A percentile compares a stretch with the other conserved stretches of the same genome.
Evolutionary conservation across 192 early-diverging fungal species (phyloP).

Genomic region (Coemansia sp.): DNA sequence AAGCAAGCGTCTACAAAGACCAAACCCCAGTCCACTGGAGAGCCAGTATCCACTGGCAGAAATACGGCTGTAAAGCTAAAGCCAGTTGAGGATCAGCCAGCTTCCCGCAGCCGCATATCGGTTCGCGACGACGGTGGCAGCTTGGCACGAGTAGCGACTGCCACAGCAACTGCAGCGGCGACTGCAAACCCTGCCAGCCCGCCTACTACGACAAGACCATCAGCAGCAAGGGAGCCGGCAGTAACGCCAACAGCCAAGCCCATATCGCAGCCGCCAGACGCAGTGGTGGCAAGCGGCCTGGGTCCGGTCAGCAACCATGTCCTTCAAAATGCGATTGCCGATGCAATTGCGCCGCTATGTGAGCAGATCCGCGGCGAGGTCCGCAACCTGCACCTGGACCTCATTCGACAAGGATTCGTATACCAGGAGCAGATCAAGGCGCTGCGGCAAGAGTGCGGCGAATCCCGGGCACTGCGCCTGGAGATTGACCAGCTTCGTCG

Average conservation of each 20-base stretch:
- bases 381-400: conserved; percentile 46
- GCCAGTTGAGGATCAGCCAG: no score
- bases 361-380: conserved; percentile 45
- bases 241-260: background rate
- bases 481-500: conserved; percentile 40
- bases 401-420: conserved; percentile 41
- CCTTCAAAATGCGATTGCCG: conserved; percentile 33
- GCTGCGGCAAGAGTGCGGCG: conserved; percentile 30
- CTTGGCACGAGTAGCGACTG: no score
- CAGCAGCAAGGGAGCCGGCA: background rate
- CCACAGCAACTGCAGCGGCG: no score
- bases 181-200: no score
- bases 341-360: conserved; percentile 37
- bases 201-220: background rate
- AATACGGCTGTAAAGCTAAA: no score
- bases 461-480: conserved; percentile 24
- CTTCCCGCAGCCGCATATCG: no score
- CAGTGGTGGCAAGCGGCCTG: background rate
- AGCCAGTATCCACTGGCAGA: no score
- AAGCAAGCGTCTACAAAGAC: no score
- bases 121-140: no score
- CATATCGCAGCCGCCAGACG: background rate
- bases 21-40: no score
- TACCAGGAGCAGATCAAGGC: conserved; percentile 37
- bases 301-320: conserved; percentile 30